A percentile compares a stretch with the other conserved stretches of the same genome.
Evolutionary conservation across 148 eudicot species (phyloP).

Genomic region (Polygonum aviculare): DNA sequence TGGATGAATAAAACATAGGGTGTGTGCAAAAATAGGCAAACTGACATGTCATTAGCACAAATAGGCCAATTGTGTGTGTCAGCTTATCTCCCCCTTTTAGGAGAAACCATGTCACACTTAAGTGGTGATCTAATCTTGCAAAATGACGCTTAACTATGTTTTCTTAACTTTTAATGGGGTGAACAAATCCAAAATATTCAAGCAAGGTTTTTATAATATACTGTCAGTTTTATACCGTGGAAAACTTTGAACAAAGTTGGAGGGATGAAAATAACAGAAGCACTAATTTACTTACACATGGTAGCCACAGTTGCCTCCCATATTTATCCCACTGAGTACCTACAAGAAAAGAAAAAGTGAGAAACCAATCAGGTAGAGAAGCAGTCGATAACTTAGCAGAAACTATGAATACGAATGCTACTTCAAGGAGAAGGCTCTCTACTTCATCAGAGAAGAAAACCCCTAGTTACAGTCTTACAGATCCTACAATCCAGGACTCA

Average conservation of each 20-base stretch:
- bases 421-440: neutral
- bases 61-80: neutral
- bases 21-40: neutral
- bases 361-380: neutral
- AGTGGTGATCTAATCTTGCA: neutral
- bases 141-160: neutral
- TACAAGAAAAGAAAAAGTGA: slow-evolving; percentile 20
- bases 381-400: neutral
- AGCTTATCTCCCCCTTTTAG: neutral
- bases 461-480: neutral
- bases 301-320: slow-evolving; percentile 94
- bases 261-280: neutral
- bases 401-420: neutral
- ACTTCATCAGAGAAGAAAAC: neutral
- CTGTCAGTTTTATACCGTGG: neutral
- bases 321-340: slow-evolving; percentile 97
- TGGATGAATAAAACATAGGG: neutral
- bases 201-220: neutral
- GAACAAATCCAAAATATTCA: neutral
- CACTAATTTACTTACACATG: slow-evolving; percentile 58
- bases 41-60: neutral
- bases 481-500: neutral
- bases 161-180: neutral
- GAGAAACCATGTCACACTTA: neutral
- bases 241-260: neutral